Percentiles rank a stretch among this genome's conserved stretches.
Evolutionary conservation across 345 rosid genomes (phyloP).

Genomic region (Syzygium grande): DNA sequence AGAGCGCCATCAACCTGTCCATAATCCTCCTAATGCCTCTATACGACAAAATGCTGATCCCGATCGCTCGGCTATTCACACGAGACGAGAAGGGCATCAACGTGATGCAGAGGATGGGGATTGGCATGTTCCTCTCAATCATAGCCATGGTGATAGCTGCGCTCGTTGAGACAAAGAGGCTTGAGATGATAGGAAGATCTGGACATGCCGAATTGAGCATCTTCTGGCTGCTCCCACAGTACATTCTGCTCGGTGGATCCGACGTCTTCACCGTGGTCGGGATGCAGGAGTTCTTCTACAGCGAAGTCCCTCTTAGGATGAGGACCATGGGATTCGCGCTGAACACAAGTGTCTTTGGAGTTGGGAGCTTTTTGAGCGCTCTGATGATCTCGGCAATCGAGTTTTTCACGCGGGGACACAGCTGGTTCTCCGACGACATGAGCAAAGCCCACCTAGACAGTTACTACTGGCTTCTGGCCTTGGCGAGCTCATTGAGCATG

Average conservation of each 20-base stretch:
- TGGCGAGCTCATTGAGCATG: constrained; percentile 51
- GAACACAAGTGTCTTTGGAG: constrained; percentile 87
- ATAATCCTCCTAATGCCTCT: constrained; percentile 83
- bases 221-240: constrained; percentile 82
- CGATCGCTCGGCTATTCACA: constrained; percentile 30
- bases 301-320: constrained; percentile 81
- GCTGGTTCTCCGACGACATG: constrained; percentile 96
- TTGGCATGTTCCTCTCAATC: constrained; percentile 76
- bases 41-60: constrained; percentile 61
- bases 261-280: constrained; percentile 95
- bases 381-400: constrained; percentile 57
- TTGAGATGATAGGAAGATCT: constrained; percentile 20
- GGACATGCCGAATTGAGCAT: constrained; percentile 49
- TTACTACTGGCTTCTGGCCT: constrained; percentile 71
- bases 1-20: constrained; percentile 82
- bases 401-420: constrained; percentile 24
- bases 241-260: constrained; percentile 71
- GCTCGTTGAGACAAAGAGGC: constrained; percentile 62
- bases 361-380: constrained; percentile 86
- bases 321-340: constrained; percentile 88
- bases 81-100: constrained; percentile 39
- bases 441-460: constrained; percentile 65
- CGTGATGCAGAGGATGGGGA: constrained; percentile 82
- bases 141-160: constrained; percentile 87
- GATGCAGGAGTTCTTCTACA: constrained; percentile 96